Evolutionary conservation across 441 rosid genomes (phyloP).

Genomic region (Populus hybrid): DNA sequence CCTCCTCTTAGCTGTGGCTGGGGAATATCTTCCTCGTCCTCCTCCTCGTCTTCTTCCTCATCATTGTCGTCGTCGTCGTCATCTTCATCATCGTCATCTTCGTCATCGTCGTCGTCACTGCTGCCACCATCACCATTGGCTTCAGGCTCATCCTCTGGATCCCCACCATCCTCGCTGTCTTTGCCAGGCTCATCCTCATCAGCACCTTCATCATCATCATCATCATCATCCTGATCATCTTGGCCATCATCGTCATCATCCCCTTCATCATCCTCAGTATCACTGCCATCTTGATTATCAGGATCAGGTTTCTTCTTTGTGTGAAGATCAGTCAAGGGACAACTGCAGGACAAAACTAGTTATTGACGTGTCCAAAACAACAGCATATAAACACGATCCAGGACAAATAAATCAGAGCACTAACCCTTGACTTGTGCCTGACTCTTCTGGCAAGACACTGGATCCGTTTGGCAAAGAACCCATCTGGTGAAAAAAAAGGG

Average conservation of each 20-base stretch:
- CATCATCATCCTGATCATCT: constrained; percentile 23
- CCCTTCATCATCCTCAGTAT: constrained; percentile 39
- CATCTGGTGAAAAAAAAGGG: constrained; percentile 30
- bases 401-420: constrained; percentile 15
- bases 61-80: constrained; percentile 27
- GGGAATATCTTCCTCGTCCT: constrained; percentile 43
- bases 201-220: constrained; percentile 32
- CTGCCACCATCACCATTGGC: constrained; percentile 40
- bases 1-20: constrained; percentile 58
- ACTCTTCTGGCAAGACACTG: constrained; percentile 21
- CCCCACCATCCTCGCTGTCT: constrained; percentile 37
- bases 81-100: constrained; percentile 20
- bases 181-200: constrained; percentile 36
- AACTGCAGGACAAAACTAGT: constrained; percentile 28
- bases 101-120: constrained; percentile 30
- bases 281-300: constrained; percentile 44
- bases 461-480: constrained; percentile 29
- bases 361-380: constrained; percentile 1
- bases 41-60: constrained; percentile 38
- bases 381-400: neutral
- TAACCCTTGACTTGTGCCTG: constrained; percentile 35
- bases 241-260: constrained; percentile 34
- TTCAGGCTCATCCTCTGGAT: constrained; percentile 42
- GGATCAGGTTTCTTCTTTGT: constrained; percentile 38
- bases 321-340: constrained; percentile 34